Base-by-base conservation (phyloP, 1,284 basidiomycete species). In the Acaromyces ingoldii region DNA sequence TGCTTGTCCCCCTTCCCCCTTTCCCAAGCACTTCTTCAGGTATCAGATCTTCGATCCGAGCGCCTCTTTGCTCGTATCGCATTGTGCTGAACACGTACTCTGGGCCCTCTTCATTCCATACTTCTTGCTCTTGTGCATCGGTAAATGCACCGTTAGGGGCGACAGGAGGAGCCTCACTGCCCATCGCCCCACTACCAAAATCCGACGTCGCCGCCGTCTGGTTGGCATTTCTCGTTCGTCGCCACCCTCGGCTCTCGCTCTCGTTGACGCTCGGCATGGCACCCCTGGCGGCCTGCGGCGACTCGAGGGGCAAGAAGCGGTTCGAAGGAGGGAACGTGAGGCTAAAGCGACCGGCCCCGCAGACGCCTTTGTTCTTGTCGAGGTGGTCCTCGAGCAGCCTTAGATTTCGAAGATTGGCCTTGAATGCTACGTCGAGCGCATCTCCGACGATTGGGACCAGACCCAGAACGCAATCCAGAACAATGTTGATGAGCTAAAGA, bases 381-480 rank as follows among this genome's bases (percentile, higher is more conserved):
- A 74, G 53, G 53, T 70, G 68, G 21, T 65, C 60, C 41, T 74
- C 71, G 33, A 74, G 50, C 30, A 69, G 40, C 10, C 56, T 58
- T 24, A 74, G 49, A 33, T 74, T 74, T 21, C 70, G 52, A 28
- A 72, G 43, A 38, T 73, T 75, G 6, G 68, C 62, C 49, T 74
- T 72, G 58, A 74, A 75, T 6, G 70, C 54, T 5, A 75, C 64
- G 43, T 75, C 72, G 15, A 72, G 55, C 3, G 66, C 51, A 50
- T 75, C 72, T 3, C 73, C 73, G 13, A 75, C 48, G 13, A 75
- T n/a, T 30, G 73, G 72, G 11, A 75, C 50, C n/a, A 73, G 48
- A 3, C 73, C 73, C 4, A 75, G 40, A 13, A 67, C 28, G 34
- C 55, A 54, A 57, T 75, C 72, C 13, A 74, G 10, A 13, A 73